phyloP scores from a whole-genome alignment of 495 filamentous ascomycete species.

The Aspergillus biplanus region DNA sequence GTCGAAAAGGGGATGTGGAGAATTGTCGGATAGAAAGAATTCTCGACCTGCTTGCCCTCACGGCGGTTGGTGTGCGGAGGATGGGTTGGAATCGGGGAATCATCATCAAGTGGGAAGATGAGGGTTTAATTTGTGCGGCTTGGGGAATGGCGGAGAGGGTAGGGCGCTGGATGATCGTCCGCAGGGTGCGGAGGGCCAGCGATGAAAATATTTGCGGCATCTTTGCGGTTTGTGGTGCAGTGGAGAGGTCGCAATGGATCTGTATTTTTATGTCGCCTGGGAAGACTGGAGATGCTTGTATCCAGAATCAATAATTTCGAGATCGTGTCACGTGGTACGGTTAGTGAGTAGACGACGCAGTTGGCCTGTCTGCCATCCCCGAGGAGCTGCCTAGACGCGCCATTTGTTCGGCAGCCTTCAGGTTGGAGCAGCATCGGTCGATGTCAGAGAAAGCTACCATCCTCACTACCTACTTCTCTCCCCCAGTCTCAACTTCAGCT shows the following conservation, averaged over 20 bases:
- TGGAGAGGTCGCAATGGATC: conserved; percentile 1
- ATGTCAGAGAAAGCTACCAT: not conserved
- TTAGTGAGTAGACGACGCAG: conserved; percentile 30
- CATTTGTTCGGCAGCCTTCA: conserved; percentile 24
- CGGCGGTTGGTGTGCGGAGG: conserved; percentile 38
- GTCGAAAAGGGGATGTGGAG: conserved; percentile 44
- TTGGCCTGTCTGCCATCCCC: conserved; percentile 32
- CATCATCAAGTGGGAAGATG: conserved; percentile 7
- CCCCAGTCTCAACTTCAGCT: conserved; percentile 10
- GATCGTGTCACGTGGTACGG: not conserved
- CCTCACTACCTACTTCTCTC: too few species aligned
- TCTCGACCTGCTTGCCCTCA: conserved; percentile 13
- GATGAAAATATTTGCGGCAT: conserved; percentile 46
- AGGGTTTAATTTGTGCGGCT: conserved; percentile 21
- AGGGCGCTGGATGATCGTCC: conserved; percentile 42
- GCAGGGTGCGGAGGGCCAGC: conserved; percentile 42
- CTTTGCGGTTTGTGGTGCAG: conserved; percentile 9
- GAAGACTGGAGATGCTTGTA: not conserved
- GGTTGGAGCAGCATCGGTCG: conserved; percentile 24
- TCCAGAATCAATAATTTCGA: conserved; percentile 22
- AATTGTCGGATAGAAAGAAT: conserved; percentile 40
- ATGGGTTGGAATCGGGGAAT: conserved; percentile 41
- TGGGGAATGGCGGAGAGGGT: conserved; percentile 22
- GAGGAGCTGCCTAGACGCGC: conserved; percentile 43
- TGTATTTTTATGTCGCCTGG: conserved; percentile 10